A percentile compares a stretch with the other conserved stretches of the same genome.
These are phyloP conservation scores for Cadophora sp. DNA, from an alignment of 2,329 filamentous ascomycete species.

Conservation along the genomic window DNA sequence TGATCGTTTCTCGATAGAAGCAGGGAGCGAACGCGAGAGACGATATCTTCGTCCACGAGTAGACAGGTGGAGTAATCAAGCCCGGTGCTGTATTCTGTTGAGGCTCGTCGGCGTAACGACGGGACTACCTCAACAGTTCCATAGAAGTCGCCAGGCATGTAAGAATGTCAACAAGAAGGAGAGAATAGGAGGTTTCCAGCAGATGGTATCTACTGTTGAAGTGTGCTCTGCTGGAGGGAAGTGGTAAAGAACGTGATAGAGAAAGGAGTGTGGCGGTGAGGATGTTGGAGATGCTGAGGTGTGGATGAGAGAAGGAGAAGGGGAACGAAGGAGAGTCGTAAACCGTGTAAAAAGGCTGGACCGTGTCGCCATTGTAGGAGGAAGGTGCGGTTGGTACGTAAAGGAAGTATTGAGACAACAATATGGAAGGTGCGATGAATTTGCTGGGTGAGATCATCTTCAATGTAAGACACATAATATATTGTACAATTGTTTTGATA, in stretches of 20 bases:
- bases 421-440: not conserved
- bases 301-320: conserved; percentile 10
- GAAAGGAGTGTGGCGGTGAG: conserved; percentile 15
- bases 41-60: conserved; percentile 42
- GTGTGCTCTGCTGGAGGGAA: conserved; percentile 17
- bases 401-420: not conserved
- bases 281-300: conserved; percentile 21
- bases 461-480: not conserved
- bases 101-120: conserved; percentile 32
- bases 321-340: not conserved
- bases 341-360: not conserved
- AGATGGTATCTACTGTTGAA: conserved; percentile 14
- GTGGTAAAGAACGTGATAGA: conserved; percentile 13
- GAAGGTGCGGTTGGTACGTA: not conserved
- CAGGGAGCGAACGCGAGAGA: conserved; percentile 41
- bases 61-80: conserved; percentile 36
- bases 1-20: conserved; percentile 38
- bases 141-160: conserved; percentile 34
- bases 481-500: not conserved
- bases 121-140: conserved; percentile 27
- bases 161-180: conserved; percentile 19
- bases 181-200: conserved; percentile 6
- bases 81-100: conserved; percentile 33
- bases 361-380: not conserved
- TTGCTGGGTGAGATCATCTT: not conserved